Evolutionary conservation across 148 eudicot species (phyloP), one percentile per base, ranked within the genome.

Genomic region (Camellia granthamiana): DNA sequence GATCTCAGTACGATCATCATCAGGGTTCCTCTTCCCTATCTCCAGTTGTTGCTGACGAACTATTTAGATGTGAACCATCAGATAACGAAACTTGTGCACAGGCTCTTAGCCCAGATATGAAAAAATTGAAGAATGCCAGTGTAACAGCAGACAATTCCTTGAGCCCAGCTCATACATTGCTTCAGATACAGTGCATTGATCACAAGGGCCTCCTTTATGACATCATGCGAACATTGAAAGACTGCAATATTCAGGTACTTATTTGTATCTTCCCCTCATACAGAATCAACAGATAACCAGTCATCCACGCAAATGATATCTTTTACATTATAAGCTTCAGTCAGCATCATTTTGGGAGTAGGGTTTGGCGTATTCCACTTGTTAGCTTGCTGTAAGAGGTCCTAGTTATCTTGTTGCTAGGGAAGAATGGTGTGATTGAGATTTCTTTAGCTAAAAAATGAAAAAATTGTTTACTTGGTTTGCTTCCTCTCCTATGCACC

Each of bases 151-250:
- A 93, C 80, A 93, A 93, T 84, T 84, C 91, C 44, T 74, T 93
- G 88, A 93, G 96, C 71, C 98, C 38, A 30, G 38, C 38, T 30
- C 38, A 30, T 30, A 30, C 38, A 30, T 30, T 30, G 38, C 38
- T 30, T 30, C 38, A 30, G 38, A 92, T 93, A 72, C 90, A 82
- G 58, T 88, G 94, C 76, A 82, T 89, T 61, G 96, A 93, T 81
- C 94, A 92, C 81, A 93, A 93, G 81, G 95, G 98, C 82, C 90
- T 93, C 78, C 89, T 92, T 68, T 93, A 93, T 81, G 98, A 93
- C 78, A 89, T 93, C 63, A 78, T 93, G 87, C 81, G 96, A 76
- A 93, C 95, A 11, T 77, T 93, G 83, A 92, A 92, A 79, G 96
- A 92, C 84, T 85, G 79, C 73, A 89, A 87, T 73, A 74, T 93